Percentiles rank a stretch among this genome's conserved stretches.
These are phyloP conservation scores for Boletus barrowsii DNA, from an alignment of 768 basidiomycete species.

Conservation along the genomic window DNA sequence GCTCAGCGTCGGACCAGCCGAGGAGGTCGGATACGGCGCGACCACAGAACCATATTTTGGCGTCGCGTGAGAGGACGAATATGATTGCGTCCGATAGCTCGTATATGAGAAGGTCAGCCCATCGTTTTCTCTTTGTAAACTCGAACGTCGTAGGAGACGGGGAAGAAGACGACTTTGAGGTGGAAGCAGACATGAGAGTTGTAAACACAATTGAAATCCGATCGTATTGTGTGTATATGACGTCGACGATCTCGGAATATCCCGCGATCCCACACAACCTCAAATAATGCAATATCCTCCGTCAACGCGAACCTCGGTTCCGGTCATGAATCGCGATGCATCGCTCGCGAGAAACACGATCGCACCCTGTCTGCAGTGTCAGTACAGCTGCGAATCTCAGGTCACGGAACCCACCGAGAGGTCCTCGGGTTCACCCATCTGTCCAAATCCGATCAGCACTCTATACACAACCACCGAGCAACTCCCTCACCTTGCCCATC, in stretches of 20 bases:
- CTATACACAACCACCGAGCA: too few species aligned
- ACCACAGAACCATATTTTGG: slow-evolving; percentile 67
- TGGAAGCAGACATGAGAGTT: slow-evolving; percentile 17
- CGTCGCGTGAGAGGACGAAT: slow-evolving; percentile 61
- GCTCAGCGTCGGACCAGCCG: slow-evolving; percentile 73
- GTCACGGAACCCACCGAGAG: slow-evolving; percentile 53
- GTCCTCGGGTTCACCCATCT: slow-evolving; percentile 94
- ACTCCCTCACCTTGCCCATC: slow-evolving; percentile 64
- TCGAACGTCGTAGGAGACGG: slow-evolving; percentile 48
- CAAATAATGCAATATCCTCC: slow-evolving; percentile 81
- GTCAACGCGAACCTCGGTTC: slow-evolving; percentile 80
- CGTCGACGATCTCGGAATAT: slow-evolving; percentile 23
- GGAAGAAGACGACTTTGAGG: slow-evolving; percentile 5
- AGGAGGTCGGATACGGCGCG: slow-evolving; percentile 66
- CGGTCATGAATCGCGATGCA: slow-evolving; percentile 88
- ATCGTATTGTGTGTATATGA: slow-evolving; percentile 13
- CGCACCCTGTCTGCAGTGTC: slow-evolving; percentile 54
- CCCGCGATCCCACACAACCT: slow-evolving; percentile 6
- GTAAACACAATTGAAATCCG: background rate
- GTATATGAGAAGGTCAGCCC: slow-evolving; percentile 76
- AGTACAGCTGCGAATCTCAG: background rate
- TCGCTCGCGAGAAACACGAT: slow-evolving; percentile 90
- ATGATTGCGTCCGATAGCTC: slow-evolving; percentile 74
- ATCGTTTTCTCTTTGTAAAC: slow-evolving; percentile 83
- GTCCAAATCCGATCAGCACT: slow-evolving; percentile 21